A percentile compares a stretch with the other conserved stretches of the same genome.
Conservation (phyloP, 257 asterid species). For the Solanum bukasovii region DNA sequence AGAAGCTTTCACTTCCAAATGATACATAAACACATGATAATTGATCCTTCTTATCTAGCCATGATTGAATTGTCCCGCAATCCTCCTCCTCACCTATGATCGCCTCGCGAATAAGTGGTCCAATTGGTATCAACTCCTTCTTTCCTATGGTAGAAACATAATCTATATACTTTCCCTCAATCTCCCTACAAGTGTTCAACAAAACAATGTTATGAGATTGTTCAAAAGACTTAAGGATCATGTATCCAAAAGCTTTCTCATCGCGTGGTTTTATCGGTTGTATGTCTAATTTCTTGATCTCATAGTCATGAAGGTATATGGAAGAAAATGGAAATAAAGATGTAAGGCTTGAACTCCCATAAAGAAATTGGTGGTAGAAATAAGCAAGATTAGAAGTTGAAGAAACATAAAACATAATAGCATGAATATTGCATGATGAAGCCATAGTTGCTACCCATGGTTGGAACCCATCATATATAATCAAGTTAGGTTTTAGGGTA, state of each 20-base stretch:
- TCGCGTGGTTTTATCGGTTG: background rate
- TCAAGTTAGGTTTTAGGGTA: constrained; percentile 25
- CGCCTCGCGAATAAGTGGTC: background rate
- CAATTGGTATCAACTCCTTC: background rate
- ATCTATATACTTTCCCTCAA: background rate
- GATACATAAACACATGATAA: background rate
- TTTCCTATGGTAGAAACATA: background rate
- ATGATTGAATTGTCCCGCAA: background rate
- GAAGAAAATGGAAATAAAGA: background rate
- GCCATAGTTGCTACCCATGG: constrained; percentile 19
- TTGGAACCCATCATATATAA: constrained; percentile 22
- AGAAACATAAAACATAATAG: too few relatives aligned
- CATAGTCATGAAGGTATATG: background rate
- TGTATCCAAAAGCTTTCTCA: background rate
- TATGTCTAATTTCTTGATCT: background rate
- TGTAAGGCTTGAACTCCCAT: too few relatives aligned
- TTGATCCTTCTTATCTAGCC: background rate
- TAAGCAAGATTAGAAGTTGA: too few relatives aligned
- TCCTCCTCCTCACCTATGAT: background rate
- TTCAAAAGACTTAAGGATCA: background rate
- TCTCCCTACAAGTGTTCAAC: background rate
- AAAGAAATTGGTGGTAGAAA: too few relatives aligned
- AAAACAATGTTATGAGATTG: background rate
- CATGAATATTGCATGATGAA: too few relatives aligned
- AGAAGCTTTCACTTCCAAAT: background rate